These are phyloP conservation scores for Rhodotorula sp. DNA, from an alignment of 1,284 basidiomycete species.

Conservation along the genomic window DNA sequence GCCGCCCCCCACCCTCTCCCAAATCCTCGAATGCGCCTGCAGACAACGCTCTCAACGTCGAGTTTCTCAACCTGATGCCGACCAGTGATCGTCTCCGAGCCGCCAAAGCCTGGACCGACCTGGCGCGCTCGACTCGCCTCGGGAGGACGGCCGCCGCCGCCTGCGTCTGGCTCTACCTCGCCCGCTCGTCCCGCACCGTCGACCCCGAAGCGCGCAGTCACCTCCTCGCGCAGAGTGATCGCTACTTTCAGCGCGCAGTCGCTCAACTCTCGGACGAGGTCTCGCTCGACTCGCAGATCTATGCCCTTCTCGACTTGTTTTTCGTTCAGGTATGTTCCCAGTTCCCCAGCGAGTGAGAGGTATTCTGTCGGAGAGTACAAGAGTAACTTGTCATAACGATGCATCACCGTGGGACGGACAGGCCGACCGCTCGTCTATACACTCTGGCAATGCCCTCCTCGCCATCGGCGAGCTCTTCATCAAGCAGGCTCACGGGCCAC, in stretches of 20 bases:
- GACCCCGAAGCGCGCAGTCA: constrained; percentile 5
- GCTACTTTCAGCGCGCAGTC: constrained; percentile 4
- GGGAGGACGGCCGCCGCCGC: not conserved
- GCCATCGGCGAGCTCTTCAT: constrained; percentile 7
- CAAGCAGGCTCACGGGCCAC: not conserved
- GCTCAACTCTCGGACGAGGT: not conserved
- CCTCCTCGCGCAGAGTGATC: constrained; percentile 5
- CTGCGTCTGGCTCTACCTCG: constrained; percentile 3
- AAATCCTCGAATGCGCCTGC: not conserved
- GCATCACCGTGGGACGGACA: not conserved
- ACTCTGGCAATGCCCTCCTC: constrained; percentile 2
- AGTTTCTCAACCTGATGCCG: constrained; percentile 1
- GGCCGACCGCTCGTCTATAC: constrained; percentile 1
- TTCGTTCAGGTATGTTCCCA: not conserved
- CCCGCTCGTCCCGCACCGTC: not conserved
- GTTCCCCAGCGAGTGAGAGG: not conserved
- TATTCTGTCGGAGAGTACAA: not conserved
- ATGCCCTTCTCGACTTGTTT: constrained; percentile 2
- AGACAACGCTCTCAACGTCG: constrained; percentile 1
- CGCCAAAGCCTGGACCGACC: not conserved
- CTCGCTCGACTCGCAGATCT: constrained; percentile 3
- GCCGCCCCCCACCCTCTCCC: too few relatives aligned
- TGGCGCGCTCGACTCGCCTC: constrained; percentile 6
- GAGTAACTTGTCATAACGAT: not conserved
- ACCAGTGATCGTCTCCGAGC: not conserved